Evolutionary conservation across 1,284 basidiomycete genomes (phyloP), one percentile per base, ranked within the genome.

Genomic region (Sanghuangporus baumii): DNA sequence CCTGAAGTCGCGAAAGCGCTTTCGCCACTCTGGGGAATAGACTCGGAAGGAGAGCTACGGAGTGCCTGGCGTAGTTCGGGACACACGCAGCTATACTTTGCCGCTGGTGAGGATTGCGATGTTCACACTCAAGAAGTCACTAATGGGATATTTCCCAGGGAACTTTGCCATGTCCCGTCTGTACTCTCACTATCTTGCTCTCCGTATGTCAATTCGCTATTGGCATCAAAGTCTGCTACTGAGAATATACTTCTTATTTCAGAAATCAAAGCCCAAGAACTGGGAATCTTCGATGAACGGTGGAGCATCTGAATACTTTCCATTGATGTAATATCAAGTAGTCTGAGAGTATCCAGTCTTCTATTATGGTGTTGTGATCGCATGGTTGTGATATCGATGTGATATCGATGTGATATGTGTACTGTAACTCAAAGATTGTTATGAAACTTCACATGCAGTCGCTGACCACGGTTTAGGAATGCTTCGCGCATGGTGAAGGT

Each of bases 31-130:
- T 82, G 81, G 81, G 79, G 78, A 0, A 55, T 76, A 36, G 76
- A 79, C 31, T 71, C 71, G 31, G 81, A 83, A 67, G 77, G 78
- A 1, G 80, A 83, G 66, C 70, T 80, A 38, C 70, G 71, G 4
- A 70, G 77, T n/a, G 64, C 76, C 14, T 78, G 75, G 70, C 71
- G 76, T 51, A 55, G 68, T 31, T 69, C 65, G 41, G 74, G 74
- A 6, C 69, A 73, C 26, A 67, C 72, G 0, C 61, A 64, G n/a
- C 23, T 77, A 18, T 79, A 74, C 72, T 72, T 79, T 52, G 72
- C 72, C 60, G 66, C 74, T 18, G 75, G 75, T 66, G 66, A 56
- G 70, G 64, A 55, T 11, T 40, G 43, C 31, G 55, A 2, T 61
- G 16, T 26, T 34, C 7, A 18, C 18, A 6, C 34, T 61, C 16